phyloP scores from a whole-genome alignment of 176 grass and related monocot genomes.

The Oryza longistaminata region DNA sequence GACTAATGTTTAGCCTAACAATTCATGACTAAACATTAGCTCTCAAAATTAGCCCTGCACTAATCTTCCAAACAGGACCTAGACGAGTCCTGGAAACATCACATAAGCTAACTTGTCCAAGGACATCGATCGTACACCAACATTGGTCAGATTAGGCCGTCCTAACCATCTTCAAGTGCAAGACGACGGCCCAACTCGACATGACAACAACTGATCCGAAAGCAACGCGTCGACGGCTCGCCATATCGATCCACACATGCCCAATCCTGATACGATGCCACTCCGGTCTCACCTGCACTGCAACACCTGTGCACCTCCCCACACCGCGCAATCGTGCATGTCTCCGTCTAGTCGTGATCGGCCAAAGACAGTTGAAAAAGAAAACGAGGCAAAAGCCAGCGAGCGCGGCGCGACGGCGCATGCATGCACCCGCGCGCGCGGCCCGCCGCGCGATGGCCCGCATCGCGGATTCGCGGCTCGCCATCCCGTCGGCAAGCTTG shows the following conservation, averaged over 20 bases:
- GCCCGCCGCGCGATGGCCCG: too few species aligned
- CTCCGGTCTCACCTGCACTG: too few species aligned
- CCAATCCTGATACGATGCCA: too few species aligned
- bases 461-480: background rate
- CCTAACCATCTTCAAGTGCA: background rate
- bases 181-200: background rate
- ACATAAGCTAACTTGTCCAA: background rate
- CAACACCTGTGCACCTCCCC: too few species aligned
- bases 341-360: background rate
- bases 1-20: too few species aligned
- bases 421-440: too few species aligned
- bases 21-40: too few species aligned
- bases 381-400: too few species aligned
- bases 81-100: background rate
- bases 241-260: background rate
- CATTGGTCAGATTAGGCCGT: conserved; percentile 1
- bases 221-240: background rate
- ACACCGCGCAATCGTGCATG: background rate
- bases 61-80: too few species aligned
- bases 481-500: conserved; percentile 28
- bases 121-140: background rate
- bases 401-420: background rate
- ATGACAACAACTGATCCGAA: background rate
- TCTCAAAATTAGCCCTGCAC: too few species aligned
- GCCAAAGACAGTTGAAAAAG: background rate